These are phyloP conservation scores for Aspergillus kassunensis DNA, from an alignment of 495 filamentous ascomycete species.

Conservation along the genomic window DNA sequence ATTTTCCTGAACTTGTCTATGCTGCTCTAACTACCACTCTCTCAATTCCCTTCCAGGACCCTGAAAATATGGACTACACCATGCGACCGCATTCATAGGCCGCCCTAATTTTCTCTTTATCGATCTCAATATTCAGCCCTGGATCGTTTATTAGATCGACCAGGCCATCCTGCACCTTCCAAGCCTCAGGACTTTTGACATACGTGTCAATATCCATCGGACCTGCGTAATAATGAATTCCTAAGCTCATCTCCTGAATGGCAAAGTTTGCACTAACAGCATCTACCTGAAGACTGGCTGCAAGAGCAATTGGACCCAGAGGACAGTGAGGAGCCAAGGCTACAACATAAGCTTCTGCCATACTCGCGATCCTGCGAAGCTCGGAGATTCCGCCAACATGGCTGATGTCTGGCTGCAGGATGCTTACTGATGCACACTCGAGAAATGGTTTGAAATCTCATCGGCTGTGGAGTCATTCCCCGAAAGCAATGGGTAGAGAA, in stretches of 20 bases:
- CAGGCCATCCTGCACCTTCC: conserved; percentile 61
- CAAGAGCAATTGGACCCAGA: conserved; percentile 69
- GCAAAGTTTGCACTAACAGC: conserved; percentile 62
- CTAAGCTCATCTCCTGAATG: conserved; percentile 76
- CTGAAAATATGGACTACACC: conserved; percentile 9
- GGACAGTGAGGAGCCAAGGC: conserved; percentile 74
- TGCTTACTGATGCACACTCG: conserved; percentile 61
- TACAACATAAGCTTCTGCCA: conserved; percentile 75
- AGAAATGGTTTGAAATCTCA: conserved; percentile 74
- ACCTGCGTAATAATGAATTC: conserved; percentile 72
- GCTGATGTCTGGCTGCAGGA: conserved; percentile 71
- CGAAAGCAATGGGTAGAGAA: conserved; percentile 65
- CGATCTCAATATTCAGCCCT: conserved; percentile 69
- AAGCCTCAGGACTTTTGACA: conserved; percentile 56
- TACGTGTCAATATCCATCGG: conserved; percentile 64
- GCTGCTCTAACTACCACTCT: conserved; percentile 4
- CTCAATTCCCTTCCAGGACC: conserved; percentile 7
- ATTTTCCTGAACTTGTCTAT: too few species aligned
- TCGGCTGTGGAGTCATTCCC: conserved; percentile 68
- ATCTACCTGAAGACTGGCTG: conserved; percentile 66
- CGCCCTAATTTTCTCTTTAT: conserved; percentile 57
- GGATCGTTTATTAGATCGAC: conserved; percentile 56
- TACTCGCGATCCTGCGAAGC: conserved; percentile 61
- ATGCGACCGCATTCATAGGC: conserved; percentile 1
- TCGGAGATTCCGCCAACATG: conserved; percentile 74